phyloP scores from a whole-genome alignment of 2,329 filamentous ascomycete species.

The Lasiodiplodia hormozganensis region DNA sequence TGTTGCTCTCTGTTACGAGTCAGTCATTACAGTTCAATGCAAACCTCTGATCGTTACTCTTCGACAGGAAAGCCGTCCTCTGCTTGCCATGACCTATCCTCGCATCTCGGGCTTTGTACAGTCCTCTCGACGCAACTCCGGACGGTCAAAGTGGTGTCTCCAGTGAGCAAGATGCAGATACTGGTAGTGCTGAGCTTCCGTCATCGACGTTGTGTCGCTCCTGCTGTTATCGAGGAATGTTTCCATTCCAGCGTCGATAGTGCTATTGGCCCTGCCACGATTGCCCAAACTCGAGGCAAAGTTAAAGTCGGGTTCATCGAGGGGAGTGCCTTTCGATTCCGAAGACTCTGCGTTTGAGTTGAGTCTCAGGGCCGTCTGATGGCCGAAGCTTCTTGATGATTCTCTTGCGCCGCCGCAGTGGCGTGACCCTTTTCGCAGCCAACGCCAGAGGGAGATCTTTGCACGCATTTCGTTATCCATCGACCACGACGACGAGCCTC shows the following conservation, averaged over 20 bases:
- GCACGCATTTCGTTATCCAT: background rate
- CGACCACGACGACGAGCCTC: slow-evolving; percentile 4
- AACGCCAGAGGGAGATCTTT: slow-evolving; percentile 11
- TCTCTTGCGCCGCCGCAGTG: slow-evolving; percentile 9
- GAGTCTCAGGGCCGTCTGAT: background rate
- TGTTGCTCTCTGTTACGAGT: background rate
- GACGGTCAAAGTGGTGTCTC: background rate
- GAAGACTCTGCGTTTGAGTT: slow-evolving; percentile 7
- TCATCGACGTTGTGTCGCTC: background rate
- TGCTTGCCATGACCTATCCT: background rate
- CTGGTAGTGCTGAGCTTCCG: background rate
- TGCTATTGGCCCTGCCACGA: background rate
- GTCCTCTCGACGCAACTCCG: background rate
- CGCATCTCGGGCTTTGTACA: background rate
- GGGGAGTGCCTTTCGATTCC: background rate
- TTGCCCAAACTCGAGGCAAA: background rate
- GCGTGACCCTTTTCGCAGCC: slow-evolving; percentile 12
- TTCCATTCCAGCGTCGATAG: background rate
- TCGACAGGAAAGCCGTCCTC: background rate
- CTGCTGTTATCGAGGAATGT: background rate
- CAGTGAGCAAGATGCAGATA: background rate
- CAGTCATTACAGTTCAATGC: background rate
- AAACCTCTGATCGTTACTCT: background rate
- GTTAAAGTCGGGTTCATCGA: background rate
- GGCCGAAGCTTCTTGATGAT: slow-evolving; percentile 2